Evolutionary conservation across 2,329 filamentous ascomycete genomes (phyloP).

Genomic region (Neopestalotiopsis clavispora): DNA sequence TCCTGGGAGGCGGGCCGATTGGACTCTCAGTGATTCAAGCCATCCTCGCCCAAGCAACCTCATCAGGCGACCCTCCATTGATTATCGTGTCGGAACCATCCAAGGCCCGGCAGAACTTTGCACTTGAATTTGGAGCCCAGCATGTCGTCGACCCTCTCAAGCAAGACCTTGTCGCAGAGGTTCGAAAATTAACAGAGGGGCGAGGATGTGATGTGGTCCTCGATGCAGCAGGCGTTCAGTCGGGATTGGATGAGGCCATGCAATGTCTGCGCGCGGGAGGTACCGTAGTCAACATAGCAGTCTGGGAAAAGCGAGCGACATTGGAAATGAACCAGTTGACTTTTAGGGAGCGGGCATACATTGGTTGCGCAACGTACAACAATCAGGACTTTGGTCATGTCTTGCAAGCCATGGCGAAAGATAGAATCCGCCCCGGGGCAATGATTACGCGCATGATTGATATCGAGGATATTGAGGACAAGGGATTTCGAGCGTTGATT

Average conservation of each 20-base stretch:
- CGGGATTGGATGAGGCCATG: constrained; percentile 49
- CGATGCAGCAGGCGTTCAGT: constrained; percentile 66
- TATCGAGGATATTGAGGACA: constrained; percentile 60
- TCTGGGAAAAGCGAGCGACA: constrained; percentile 62
- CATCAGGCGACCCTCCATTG: constrained; percentile 30
- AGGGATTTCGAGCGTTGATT: constrained; percentile 62
- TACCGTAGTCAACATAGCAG: constrained; percentile 67
- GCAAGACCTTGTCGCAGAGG: constrained; percentile 51
- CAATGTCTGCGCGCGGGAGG: constrained; percentile 56
- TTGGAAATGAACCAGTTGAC: constrained; percentile 60
- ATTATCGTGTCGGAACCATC: constrained; percentile 65
- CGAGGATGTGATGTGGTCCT: constrained; percentile 63
- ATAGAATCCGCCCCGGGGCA: constrained; percentile 52
- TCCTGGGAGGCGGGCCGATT: constrained; percentile 68
- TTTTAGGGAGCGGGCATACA: constrained; percentile 56
- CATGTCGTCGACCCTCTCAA: constrained; percentile 56
- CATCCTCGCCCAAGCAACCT: constrained; percentile 57
- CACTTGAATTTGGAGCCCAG: constrained; percentile 59
- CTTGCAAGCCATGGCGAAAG: constrained; percentile 53
- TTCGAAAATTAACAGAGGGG: constrained; percentile 50
- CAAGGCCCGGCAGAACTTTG: constrained; percentile 53
- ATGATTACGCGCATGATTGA: constrained; percentile 67
- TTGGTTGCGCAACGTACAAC: constrained; percentile 36
- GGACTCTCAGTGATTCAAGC: constrained; percentile 64
- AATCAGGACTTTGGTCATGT: constrained; percentile 58